phyloP scores from a whole-genome alignment of 2,329 filamentous ascomycete genomes.

The Fusarium marasasianum region DNA sequence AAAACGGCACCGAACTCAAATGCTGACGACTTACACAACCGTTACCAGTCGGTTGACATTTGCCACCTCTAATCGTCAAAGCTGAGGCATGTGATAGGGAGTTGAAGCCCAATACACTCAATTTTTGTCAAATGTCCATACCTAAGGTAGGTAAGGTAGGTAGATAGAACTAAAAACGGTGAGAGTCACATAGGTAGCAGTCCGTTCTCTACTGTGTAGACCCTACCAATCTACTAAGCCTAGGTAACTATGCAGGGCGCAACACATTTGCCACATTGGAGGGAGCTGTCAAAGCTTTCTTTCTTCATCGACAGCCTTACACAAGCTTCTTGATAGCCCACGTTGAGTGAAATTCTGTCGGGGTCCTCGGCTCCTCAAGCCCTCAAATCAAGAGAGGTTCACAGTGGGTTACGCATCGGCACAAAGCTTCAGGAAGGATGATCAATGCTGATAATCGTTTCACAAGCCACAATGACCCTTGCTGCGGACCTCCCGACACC shows the following conservation, averaged over 20 bases:
- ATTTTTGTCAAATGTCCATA: constrained; percentile 4
- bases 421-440: constrained; percentile 7
- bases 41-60: constrained; percentile 6
- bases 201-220: constrained; percentile 1
- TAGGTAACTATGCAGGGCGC: background rate
- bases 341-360: background rate
- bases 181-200: background rate
- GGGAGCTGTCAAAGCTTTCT: constrained; percentile 1
- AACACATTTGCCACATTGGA: constrained; percentile 6
- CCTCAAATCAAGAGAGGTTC: constrained; percentile 1
- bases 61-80: constrained; percentile 14
- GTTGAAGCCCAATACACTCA: background rate
- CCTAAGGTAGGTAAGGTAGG: background rate
- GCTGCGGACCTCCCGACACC: background rate
- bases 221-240: background rate
- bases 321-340: background rate
- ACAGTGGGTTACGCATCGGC: constrained; percentile 8
- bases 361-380: constrained; percentile 12
- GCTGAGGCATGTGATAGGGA: constrained; percentile 22
- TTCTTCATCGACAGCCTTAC: background rate
- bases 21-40: constrained; percentile 6
- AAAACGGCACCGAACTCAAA: constrained; percentile 5
- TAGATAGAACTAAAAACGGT: constrained; percentile 26
- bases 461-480: constrained; percentile 29
- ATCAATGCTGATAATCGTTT: constrained; percentile 7